Base-by-base conservation (phyloP, 2,329 filamentous ascomycete genomes). In the Trichoderma pleuroti region DNA sequence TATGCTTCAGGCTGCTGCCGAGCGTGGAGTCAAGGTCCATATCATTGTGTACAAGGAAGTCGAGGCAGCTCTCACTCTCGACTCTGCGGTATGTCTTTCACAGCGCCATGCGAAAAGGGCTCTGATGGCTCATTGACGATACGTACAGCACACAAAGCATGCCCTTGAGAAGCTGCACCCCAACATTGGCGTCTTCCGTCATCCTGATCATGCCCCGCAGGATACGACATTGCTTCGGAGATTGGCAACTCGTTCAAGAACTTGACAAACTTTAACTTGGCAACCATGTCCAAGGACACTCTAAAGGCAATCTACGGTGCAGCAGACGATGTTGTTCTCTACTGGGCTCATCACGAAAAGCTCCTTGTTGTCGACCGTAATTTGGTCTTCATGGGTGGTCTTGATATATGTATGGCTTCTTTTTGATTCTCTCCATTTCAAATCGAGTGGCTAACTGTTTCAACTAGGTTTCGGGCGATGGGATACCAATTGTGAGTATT, bases 291-390 rank as follows among this genome's bases (percentile, higher is more conserved):
- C 0, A 85, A 86, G 28, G 92, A 96, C 76, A 87, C 91, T 1
- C 78, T 97, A 62, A 92, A 93, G 78, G 88, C 90, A 1, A 81
- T 97, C 1, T 97, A 97, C 77, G 94, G 94, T 68, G 91, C 92
- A 63, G 89, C 89, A 39, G 92, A 94, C 36, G 93, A 92, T 74
- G 88, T 94, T 1, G 91, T 97, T 12, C 82, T 97, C 1, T 97
- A 93, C 81, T 97, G 94, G 94, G 93, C 93, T 3, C 94, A 97
- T 76, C 94, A 97, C 75, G 94, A 98, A 82, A 98, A 98, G 81
- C 86, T 97, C 1, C 93, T 93, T 74, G 78, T 97, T 2, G 83
- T 98, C 18, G 94, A 98, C 78, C 88, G 91, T n/a, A 85, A 85
- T 11, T 84, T 91, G 70, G 93, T 91, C 2, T 97, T 98, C 78